Evolutionary conservation across 257 asterid genomes (phyloP).

Genomic region (Solanum neorickii): DNA sequence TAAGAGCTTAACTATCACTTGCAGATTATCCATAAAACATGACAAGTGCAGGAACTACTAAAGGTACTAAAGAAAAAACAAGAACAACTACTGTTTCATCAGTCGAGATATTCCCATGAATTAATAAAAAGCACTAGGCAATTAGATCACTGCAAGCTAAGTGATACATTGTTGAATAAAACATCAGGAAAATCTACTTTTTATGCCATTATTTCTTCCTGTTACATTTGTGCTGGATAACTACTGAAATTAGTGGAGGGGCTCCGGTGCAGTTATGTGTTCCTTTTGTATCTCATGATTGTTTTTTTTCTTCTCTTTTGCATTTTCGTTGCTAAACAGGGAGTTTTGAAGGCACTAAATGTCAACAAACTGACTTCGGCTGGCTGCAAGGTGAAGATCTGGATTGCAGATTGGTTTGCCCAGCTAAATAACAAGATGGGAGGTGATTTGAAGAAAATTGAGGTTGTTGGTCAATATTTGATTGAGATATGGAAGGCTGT

Average conservation of each 20-base stretch:
- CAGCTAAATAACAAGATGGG: slow-evolving; percentile 86
- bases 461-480: slow-evolving; percentile 59
- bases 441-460: slow-evolving; percentile 78
- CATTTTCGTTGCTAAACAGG: slow-evolving; percentile 27
- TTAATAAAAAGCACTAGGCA: background rate
- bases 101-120: background rate
- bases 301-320: background rate
- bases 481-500: slow-evolving; percentile 92
- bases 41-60: background rate
- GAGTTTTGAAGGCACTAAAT: slow-evolving; percentile 80
- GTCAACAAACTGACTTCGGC: slow-evolving; percentile 75
- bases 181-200: background rate
- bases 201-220: background rate
- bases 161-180: background rate
- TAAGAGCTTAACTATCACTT: background rate
- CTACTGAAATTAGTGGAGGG: background rate
- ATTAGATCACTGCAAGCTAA: background rate
- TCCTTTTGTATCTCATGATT: background rate
- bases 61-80: background rate
- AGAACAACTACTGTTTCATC: background rate
- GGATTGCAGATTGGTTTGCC: slow-evolving; percentile 97
- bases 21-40: background rate
- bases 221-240: background rate
- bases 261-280: background rate
- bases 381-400: slow-evolving; percentile 86